Evolutionary conservation across 2,329 filamentous ascomycete genomes (phyloP).

Genomic region (Paecilomyces dactylethromorphus): DNA sequence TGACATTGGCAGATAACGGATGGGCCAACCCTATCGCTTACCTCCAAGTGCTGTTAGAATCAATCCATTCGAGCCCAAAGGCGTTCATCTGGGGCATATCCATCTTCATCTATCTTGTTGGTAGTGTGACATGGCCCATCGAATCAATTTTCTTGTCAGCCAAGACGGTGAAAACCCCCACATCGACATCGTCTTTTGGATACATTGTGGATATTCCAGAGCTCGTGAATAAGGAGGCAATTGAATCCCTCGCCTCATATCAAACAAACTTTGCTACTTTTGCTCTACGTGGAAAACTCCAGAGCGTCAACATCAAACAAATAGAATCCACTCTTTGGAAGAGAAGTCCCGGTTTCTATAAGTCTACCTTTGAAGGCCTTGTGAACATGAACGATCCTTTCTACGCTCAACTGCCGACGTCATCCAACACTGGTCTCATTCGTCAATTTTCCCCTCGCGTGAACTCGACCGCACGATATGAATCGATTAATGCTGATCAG

Average conservation of each 20-base stretch:
- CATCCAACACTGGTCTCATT: constrained; percentile 19
- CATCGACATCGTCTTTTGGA: no score
- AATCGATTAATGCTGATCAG: neutral
- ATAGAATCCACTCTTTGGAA: constrained; percentile 7
- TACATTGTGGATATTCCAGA: no score
- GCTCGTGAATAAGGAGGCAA: no score
- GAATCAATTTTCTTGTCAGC: no score
- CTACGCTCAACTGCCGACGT: constrained; percentile 13
- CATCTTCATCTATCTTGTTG: no score
- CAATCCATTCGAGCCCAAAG: constrained; percentile 6
- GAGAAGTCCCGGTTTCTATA: constrained; percentile 12
- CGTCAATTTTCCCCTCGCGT: constrained; percentile 19
- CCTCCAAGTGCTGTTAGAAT: neutral
- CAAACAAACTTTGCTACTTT: no score
- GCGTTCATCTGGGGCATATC: no score
- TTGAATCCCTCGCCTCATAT: no score
- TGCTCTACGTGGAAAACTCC: no score
- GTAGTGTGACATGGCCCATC: no score
- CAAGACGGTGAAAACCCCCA: no score
- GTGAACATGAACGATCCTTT: constrained; percentile 15
- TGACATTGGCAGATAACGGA: constrained; percentile 13
- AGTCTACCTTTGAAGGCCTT: constrained; percentile 11
- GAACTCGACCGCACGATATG: neutral
- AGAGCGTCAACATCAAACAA: no score
- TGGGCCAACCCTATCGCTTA: constrained; percentile 11